Base-by-base conservation (phyloP, 129 eudicot genomes). In the Escallonia herrerae region DNA sequence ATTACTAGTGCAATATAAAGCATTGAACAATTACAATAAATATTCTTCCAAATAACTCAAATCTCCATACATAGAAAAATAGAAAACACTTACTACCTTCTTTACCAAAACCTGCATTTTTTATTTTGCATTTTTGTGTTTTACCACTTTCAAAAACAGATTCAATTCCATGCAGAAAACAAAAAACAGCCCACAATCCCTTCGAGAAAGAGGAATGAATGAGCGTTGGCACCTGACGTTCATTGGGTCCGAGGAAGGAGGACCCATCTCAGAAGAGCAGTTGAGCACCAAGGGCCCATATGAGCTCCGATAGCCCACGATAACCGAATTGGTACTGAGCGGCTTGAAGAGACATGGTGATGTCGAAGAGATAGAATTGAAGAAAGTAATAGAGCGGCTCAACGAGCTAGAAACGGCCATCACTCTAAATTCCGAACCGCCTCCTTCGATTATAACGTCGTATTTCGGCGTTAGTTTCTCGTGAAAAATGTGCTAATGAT, bases 201-300 rank as follows among this genome's bases (percentile, higher is more conserved):
- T 37, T 55, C 43, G n/a, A 54, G 8, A 39, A 60, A 10, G 58
- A 74, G 10, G 15, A 49, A 47, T 42, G 11, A 64, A 15, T 56
- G 48, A 54, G 44, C n/a, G 55, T 7, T 62, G 60, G 49, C 74
- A 86, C 95, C 97, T 83, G 74, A 68, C 66, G 44, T 84, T 53
- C 79, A 69, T 53, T 56, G 87, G 69, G 73, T 86, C 90, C 13
- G 95, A 70, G 48, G 88, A 59, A 15, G 75, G 63, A 62, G 70
- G 72, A 74, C 33, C 55, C 37, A 75, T 79, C 68, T 87, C 66
- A 67, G 86, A 79, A 15, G 87, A 79, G 66, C 89, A 90, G 40
- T 77, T 81, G 58, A 90, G 41, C 40, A 72, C 80, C 53, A 84
- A 58, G 56, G 82, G 59, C 7, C 43, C 64, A 62, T 63, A 59